Evolutionary conservation across 1,284 basidiomycete genomes (phyloP).

Genomic region (Wallemia ichthyophaga): DNA sequence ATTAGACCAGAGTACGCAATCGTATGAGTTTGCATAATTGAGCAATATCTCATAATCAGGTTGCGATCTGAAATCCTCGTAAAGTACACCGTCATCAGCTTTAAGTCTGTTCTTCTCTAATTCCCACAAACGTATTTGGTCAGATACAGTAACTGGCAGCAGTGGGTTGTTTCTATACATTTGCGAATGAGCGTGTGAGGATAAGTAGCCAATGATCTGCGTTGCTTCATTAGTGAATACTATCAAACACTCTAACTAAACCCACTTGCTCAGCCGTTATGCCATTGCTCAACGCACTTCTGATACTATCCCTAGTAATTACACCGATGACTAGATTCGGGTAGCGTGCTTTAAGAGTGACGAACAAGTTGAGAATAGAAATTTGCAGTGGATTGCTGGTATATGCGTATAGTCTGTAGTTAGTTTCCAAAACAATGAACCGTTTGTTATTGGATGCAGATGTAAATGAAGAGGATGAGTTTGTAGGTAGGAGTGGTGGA

Average conservation of each 20-base stretch:
- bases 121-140: constrained; percentile 95
- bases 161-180: constrained; percentile 89
- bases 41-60: constrained; percentile 64
- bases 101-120: constrained; percentile 75
- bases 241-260: constrained; percentile 2
- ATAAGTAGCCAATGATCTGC: constrained; percentile 80
- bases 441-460: constrained; percentile 32
- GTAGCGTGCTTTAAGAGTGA: constrained; percentile 71
- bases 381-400: constrained; percentile 90
- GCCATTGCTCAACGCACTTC: constrained; percentile 71
- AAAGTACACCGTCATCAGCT: constrained; percentile 55
- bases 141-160: constrained; percentile 79
- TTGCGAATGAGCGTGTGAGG: constrained; percentile 83
- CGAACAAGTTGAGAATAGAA: constrained; percentile 79
- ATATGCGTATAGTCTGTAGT: constrained; percentile 94
- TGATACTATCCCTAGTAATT: constrained; percentile 80
- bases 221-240: constrained; percentile 2
- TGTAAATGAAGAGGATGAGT: constrained; percentile 22
- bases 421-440: constrained; percentile 91
- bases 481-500: constrained; percentile 26
- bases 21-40: constrained; percentile 52
- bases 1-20: constrained; percentile 43
- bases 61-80: constrained; percentile 55
- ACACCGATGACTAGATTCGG: constrained; percentile 85
- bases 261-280: constrained; percentile 80